These are phyloP conservation scores for Cryphonectria japonica DNA, from an alignment of 2,329 filamentous ascomycete species.

Conservation along the genomic window DNA sequence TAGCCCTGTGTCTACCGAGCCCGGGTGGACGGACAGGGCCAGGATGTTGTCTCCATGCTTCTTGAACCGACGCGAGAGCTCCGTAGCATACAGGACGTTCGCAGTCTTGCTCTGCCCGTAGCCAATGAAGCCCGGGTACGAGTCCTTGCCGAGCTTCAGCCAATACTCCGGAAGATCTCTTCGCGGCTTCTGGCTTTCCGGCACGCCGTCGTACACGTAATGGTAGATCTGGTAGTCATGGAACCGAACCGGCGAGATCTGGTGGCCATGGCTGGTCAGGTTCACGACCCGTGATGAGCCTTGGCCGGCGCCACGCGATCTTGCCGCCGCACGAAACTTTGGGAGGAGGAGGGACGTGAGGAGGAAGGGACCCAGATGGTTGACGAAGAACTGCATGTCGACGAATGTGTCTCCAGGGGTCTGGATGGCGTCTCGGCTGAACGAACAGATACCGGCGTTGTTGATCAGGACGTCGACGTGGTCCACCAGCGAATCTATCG, in stretches of 20 bases:
- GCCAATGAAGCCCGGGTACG: constrained; percentile 42
- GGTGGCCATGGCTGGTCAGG: constrained; percentile 45
- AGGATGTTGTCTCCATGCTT: constrained; percentile 30
- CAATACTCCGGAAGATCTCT: constrained; percentile 14
- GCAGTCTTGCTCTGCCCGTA: constrained; percentile 55
- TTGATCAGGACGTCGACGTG: constrained; percentile 39
- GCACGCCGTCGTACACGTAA: constrained; percentile 41
- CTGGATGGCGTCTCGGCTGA: constrained; percentile 18
- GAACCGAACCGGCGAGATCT: constrained; percentile 44
- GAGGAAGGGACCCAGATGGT: constrained; percentile 54
- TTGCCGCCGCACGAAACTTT: constrained; percentile 42
- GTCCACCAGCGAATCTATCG: constrained; percentile 38
- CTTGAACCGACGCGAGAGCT: constrained; percentile 39
- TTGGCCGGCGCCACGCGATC: constrained; percentile 17
- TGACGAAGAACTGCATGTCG: constrained; percentile 47
- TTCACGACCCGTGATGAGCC: constrained; percentile 45
- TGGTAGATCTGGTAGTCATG: constrained; percentile 46
- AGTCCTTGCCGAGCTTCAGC: constrained; percentile 24
- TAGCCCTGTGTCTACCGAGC: constrained; percentile 30
- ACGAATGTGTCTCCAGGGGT: constrained; percentile 26
- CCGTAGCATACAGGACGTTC: constrained; percentile 47
- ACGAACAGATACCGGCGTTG: constrained; percentile 24
- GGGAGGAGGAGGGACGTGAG: constrained; percentile 51
- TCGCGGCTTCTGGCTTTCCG: constrained; percentile 31
- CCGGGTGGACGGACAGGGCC: constrained; percentile 27